These are phyloP conservation scores for Yarrowia porcina DNA, from an alignment of 805 yeast genomes.

Conservation along the genomic window DNA sequence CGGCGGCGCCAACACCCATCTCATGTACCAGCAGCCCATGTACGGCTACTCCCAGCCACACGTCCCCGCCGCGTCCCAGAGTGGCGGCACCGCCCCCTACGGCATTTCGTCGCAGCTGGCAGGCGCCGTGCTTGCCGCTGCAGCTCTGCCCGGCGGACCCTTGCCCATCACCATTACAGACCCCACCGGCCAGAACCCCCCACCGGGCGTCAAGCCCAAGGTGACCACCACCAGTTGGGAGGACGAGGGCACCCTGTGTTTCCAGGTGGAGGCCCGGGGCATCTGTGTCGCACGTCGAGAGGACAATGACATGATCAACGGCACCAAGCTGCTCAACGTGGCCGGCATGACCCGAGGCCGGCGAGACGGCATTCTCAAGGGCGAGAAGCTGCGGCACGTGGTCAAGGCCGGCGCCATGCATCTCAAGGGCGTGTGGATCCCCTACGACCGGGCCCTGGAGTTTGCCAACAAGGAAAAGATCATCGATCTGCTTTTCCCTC, in stretches of 20 bases:
- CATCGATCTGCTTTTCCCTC: conserved; percentile 60
- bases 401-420: conserved; percentile 87
- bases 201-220: conserved; percentile 47
- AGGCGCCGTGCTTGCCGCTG: conserved; percentile 23
- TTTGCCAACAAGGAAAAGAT: conserved; percentile 81
- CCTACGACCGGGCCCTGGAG: conserved; percentile 75
- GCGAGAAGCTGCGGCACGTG: conserved; percentile 72
- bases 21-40: conserved; percentile 26
- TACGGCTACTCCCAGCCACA: conserved; percentile 24
- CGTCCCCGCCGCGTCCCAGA: conserved; percentile 20
- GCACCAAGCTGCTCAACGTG: conserved; percentile 76
- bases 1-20: conserved; percentile 1
- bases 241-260: conserved; percentile 78
- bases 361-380: conserved; percentile 77
- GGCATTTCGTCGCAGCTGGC: conserved; percentile 23
- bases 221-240: conserved; percentile 91
- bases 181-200: conserved; percentile 42
- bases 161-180: conserved; percentile 36
- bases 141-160: conserved; percentile 40
- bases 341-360: conserved; percentile 87
- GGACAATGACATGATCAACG: conserved; percentile 81
- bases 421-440: conserved; percentile 87
- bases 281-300: conserved; percentile 80
- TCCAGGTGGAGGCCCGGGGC: conserved; percentile 80
- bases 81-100: conserved; percentile 18